These are phyloP conservation scores for Ceratocystiopsis sp. DNA, from an alignment of 2,329 filamentous ascomycete genomes.

Conservation along the genomic window DNA sequence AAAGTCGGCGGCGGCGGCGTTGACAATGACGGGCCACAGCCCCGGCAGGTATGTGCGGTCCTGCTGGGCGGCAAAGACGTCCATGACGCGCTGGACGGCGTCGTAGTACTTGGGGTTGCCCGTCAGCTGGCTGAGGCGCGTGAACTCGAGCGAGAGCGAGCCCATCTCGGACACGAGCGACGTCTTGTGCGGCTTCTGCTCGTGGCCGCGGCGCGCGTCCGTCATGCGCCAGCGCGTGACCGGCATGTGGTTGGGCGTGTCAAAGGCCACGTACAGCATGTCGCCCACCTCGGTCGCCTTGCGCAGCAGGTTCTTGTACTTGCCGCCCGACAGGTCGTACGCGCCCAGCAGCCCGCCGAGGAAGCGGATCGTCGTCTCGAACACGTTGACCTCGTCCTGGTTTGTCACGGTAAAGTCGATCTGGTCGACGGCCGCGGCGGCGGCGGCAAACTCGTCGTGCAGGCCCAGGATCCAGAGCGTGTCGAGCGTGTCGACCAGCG, in stretches of 20 bases:
- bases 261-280: constrained; percentile 35
- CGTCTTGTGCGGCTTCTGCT: constrained; percentile 17
- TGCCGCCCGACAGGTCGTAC: constrained; percentile 23
- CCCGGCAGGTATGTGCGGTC: constrained; percentile 51
- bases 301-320: constrained; percentile 19
- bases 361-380: constrained; percentile 18
- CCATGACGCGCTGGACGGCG: constrained; percentile 56
- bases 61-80: constrained; percentile 48
- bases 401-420: constrained; percentile 31
- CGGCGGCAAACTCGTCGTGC: constrained; percentile 32
- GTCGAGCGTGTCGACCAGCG: constrained; percentile 34
- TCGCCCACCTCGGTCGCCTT: constrained; percentile 37
- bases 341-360: constrained; percentile 16
- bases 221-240: constrained; percentile 27
- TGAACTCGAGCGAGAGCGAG: constrained; percentile 59
- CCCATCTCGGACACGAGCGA: constrained; percentile 34
- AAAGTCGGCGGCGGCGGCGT: constrained; percentile 37
- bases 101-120: constrained; percentile 59
- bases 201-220: constrained; percentile 7
- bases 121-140: constrained; percentile 55
- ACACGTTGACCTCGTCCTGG: constrained; percentile 19
- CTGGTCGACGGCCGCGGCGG: constrained; percentile 24
- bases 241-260: constrained; percentile 36
- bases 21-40: constrained; percentile 51
- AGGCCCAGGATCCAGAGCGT: constrained; percentile 40